Conservation (phyloP, 2,329 filamentous ascomycete genomes). For the Aspergillus fumigatiaffinis region DNA sequence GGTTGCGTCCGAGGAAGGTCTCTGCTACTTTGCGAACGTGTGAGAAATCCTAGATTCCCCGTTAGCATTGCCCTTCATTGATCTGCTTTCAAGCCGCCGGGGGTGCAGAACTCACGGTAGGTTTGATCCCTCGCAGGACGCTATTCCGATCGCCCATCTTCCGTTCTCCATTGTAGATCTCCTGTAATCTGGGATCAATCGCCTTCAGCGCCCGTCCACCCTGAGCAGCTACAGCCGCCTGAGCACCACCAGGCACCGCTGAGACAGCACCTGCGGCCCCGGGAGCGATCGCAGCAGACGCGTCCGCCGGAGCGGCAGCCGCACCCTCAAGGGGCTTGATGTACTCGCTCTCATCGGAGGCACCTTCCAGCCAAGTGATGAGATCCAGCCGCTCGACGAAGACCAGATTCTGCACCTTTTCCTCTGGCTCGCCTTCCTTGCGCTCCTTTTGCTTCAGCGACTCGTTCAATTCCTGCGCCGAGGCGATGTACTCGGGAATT, state of each 20-base stretch:
- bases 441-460: slow-evolving; percentile 53
- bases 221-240: slow-evolving; percentile 35
- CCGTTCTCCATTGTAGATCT: slow-evolving; percentile 88
- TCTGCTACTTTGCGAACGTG: slow-evolving; percentile 83
- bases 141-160: slow-evolving; percentile 91
- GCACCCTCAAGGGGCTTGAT: slow-evolving; percentile 77
- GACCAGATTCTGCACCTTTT: slow-evolving; percentile 77
- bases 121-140: slow-evolving; percentile 79
- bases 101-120: slow-evolving; percentile 57
- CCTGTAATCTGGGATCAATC: slow-evolving; percentile 75
- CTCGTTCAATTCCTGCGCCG: slow-evolving; percentile 74
- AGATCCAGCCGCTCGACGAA: slow-evolving; percentile 91
- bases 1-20: slow-evolving; percentile 63
- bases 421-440: slow-evolving; percentile 32
- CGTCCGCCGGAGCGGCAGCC: slow-evolving; percentile 34
- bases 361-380: slow-evolving; percentile 88
- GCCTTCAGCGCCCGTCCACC: slow-evolving; percentile 56
- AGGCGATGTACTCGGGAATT: slow-evolving; percentile 86
- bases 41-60: slow-evolving; percentile 74
- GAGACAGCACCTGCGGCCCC: slow-evolving; percentile 45
- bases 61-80: not conserved
- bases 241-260: slow-evolving; percentile 40
- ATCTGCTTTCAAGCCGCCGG: not conserved
- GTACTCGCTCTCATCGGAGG: slow-evolving; percentile 85
- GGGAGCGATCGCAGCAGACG: slow-evolving; percentile 47